Evolutionary conservation across 352 stramenopile species (phyloP).

Genomic region (Blastocystis sp.): DNA sequence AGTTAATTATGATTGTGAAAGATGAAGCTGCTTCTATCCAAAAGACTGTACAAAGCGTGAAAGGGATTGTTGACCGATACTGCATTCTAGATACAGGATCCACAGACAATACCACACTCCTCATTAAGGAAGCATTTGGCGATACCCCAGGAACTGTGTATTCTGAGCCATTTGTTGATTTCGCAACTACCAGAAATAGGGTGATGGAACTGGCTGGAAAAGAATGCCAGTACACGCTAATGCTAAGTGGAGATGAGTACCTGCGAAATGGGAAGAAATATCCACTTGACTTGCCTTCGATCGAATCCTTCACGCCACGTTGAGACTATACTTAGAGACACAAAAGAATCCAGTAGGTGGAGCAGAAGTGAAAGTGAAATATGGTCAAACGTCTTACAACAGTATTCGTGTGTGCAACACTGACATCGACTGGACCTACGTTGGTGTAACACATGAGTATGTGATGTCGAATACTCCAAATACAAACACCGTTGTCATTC

Average conservation of each 20-base stretch:
- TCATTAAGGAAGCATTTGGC: conserved; percentile 13
- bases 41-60: conserved; percentile 15
- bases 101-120: neutral
- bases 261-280: conserved; percentile 49
- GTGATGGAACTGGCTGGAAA: conserved; percentile 38
- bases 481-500: neutral
- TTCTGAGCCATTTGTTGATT: conserved; percentile 38
- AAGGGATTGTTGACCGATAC: conserved; percentile 34
- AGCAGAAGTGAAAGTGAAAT: conserved; percentile 12
- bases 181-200: conserved; percentile 32
- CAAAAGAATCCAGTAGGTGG: neutral
- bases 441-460: conserved; percentile 57
- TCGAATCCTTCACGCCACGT: neutral
- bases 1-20: conserved; percentile 56
- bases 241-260: conserved; percentile 57
- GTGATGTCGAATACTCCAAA: conserved; percentile 22
- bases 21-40: conserved; percentile 16
- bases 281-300: neutral
- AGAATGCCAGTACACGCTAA: conserved; percentile 51
- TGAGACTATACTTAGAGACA: neutral
- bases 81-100: conserved; percentile 51
- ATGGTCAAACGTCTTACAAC: conserved; percentile 41
- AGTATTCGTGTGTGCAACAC: conserved; percentile 53
- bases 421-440: conserved; percentile 17
- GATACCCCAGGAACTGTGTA: neutral